Conservation (phyloP, 495 filamentous ascomycete species). For the Cercophora scortea region DNA sequence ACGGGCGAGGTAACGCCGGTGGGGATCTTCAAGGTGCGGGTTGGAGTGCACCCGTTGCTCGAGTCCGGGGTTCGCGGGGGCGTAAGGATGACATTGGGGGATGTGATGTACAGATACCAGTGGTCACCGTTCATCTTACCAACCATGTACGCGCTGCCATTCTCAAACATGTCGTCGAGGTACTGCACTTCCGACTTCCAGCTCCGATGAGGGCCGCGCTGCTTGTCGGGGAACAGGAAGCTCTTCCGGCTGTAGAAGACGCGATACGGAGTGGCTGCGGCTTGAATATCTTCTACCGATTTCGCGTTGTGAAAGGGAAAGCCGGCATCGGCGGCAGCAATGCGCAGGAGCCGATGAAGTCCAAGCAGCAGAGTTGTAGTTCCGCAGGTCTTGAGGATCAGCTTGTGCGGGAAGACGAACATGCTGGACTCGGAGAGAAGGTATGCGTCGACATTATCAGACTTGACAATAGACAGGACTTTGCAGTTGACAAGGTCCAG, state of each 20-base stretch:
- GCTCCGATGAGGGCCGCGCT: slow-evolving; percentile 89
- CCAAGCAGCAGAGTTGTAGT: slow-evolving; percentile 91
- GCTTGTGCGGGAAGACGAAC: slow-evolving; percentile 99
- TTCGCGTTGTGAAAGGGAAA: slow-evolving; percentile 58
- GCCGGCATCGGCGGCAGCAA: slow-evolving; percentile 78
- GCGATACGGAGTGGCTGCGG: slow-evolving; percentile 79
- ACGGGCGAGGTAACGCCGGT: slow-evolving; percentile 63
- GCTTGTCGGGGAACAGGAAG: slow-evolving; percentile 92
- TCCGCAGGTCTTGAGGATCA: slow-evolving; percentile 97
- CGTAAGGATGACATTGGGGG: slow-evolving; percentile 67
- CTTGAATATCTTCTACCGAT: slow-evolving; percentile 47
- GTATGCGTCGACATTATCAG: slow-evolving; percentile 95
- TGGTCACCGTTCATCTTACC: slow-evolving; percentile 99
- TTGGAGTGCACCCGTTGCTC: slow-evolving; percentile 17
- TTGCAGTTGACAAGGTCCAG: slow-evolving; percentile 97
- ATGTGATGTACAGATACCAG: slow-evolving; percentile 97
- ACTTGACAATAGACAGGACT: slow-evolving; percentile 87
- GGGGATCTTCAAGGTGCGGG: slow-evolving; percentile 34
- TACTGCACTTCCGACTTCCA: slow-evolving; percentile 94
- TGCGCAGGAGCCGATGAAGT: slow-evolving; percentile 79
- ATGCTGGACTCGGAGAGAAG: slow-evolving; percentile 98
- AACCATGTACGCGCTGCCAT: slow-evolving; percentile 98
- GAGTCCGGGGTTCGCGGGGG: slow-evolving; percentile 68
- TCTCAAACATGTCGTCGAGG: slow-evolving; percentile 80
- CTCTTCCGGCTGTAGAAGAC: slow-evolving; percentile 99